Evolutionary conservation across 1,284 basidiomycete species (phyloP), one percentile per base, ranked within the genome.

Genomic region (Athelia sp.): DNA sequence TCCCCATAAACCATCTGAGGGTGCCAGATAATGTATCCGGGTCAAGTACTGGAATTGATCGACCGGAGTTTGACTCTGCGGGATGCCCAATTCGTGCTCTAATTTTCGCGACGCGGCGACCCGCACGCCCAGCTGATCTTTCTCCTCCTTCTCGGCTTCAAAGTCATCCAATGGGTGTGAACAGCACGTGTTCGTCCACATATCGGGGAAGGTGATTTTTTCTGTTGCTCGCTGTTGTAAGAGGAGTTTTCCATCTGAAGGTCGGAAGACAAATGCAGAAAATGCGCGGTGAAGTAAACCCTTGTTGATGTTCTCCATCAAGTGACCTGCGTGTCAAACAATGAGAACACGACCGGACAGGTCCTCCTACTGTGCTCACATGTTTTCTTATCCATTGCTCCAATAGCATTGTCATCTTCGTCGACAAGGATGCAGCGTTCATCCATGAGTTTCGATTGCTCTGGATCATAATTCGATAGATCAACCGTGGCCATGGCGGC

Each of bases 121-220:
- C 48, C 87, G 81, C 18, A 97, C 95, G 61, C 93, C 94, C 31
- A 84, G 81, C 67, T 97, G 91, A 32, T 85, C 78, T 61, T 78
- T 66, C 71, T 93, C 90, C 10, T 87, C 71, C 65, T 88, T 88
- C 69, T 92, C 85, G 58, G 82, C 76, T 54, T 85, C 84, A 56
- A 95, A 90, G 71, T 99, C 97, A 56, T 90, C 85, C 49, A 99
- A 75, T 15, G 97, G 97, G 64, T 99, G 97, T 26, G 93, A 97
- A 74, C 97, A 99, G 69, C 97, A 99, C 3, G 97, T 99, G 71
- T 99, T 99, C 36, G 97, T 99, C 97, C 97, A 99, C 93, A 98
- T 95, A 65, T 92, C 84, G 1, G 97, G 97, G 75, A 99, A 99
- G 2, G 97, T 99, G 64, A 99, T 99, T 78, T 99, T 99, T 75